Evolutionary conservation across 768 basidiomycete genomes (phyloP), one percentile per base, ranked within the genome.

Genomic region (Melanogaster broomeanus): DNA sequence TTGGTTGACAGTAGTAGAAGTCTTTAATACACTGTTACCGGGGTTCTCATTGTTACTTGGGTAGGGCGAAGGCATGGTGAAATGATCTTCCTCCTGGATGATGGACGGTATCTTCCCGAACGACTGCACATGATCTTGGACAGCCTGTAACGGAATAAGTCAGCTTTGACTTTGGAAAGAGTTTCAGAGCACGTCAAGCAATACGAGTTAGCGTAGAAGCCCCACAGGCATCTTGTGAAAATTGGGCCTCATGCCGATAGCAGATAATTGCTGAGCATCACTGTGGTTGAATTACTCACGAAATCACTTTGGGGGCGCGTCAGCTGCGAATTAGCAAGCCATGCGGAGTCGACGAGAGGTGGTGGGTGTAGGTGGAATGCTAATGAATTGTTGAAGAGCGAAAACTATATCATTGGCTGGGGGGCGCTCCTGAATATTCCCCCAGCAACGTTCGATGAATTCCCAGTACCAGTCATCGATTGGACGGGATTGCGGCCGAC

Each of bases 61-160:
- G n/a, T n/a, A 56, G 82, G 83, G 16, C 84, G 78, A 37, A 81
- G n/a, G n/a, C n/a, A n/a, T 78, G 38, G 87, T 78, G 9, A 92
- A 76, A 4, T n/a, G n/a, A n/a, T n/a, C n/a, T n/a, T n/a, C n/a
- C n/a, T n/a, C n/a, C n/a, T n/a, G n/a, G n/a, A n/a, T n/a, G n/a
- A 72, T 60, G 9, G 81, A 79, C 52, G 89, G 90, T 47, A 93
- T 74, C 24, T 80, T n/a, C n/a, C n/a, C 76, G 42, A 81, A 28
- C 92, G 79, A 56, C 75, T 76, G 53, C 81, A 77, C 40, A 92
- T 77, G 47, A 91, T 87, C 50, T 88, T 88, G 82, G 15, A 88
- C 88, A 48, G 89, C 87, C 87, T 89, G 66, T 58, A 51, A 61
- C 48, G 28, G 58, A 52, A 50, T 33, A 49, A 44, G 51, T 67